Conservation (phyloP, 257 asterid species). For the Avicennia marina region DNA sequence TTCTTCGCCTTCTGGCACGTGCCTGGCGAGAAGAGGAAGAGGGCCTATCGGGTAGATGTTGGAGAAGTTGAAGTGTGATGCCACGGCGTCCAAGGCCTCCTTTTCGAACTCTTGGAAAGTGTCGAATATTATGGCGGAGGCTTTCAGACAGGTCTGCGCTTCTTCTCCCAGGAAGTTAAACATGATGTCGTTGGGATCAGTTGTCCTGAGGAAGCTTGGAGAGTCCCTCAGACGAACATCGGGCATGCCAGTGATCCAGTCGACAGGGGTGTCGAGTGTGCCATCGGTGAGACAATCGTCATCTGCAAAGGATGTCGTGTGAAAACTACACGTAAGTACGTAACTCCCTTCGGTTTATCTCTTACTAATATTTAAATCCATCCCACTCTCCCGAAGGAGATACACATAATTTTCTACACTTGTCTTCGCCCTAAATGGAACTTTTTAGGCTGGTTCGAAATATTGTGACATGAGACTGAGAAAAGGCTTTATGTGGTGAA, state of each 20-base stretch:
- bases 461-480: too few species aligned
- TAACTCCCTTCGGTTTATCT: too few species aligned
- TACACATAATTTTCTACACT: too few species aligned
- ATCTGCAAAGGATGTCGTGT: conserved; percentile 27
- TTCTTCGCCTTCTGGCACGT: conserved; percentile 16
- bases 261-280: conserved; percentile 36
- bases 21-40: conserved; percentile 27
- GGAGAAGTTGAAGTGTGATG: conserved; percentile 33
- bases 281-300: conserved; percentile 46
- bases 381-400: too few species aligned
- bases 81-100: conserved; percentile 29
- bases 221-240: conserved; percentile 41
- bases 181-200: conserved; percentile 57
- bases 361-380: too few species aligned
- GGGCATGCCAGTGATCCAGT: conserved; percentile 50
- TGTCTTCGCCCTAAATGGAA: too few species aligned
- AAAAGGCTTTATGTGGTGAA: too few species aligned
- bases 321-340: too few species aligned
- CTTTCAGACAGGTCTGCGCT: conserved; percentile 32
- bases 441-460: too few species aligned
- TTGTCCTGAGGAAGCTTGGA: conserved; percentile 44
- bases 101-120: conserved; percentile 41
- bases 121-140: conserved; percentile 48
- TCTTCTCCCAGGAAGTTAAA: conserved; percentile 45
- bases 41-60: conserved; percentile 48